phyloP scores from a whole-genome alignment of 371 early-diverging fungal genomes.

The Rhizomucor miehei region DNA sequence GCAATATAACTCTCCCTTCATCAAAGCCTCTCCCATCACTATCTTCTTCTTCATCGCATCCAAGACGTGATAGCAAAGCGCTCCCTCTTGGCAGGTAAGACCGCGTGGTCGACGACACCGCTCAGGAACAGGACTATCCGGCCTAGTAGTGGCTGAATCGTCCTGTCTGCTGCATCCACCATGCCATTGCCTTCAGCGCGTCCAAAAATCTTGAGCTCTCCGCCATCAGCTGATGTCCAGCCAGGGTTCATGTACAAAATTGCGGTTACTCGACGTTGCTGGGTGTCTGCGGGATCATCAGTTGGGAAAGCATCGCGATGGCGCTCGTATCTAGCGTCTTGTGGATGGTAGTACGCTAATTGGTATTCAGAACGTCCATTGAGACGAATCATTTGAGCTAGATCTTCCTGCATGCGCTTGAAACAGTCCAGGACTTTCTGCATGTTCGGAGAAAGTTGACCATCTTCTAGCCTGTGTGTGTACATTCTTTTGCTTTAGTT shows the following conservation, averaged over 20 bases:
- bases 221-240: slow-evolving; percentile 51
- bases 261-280: slow-evolving; percentile 63
- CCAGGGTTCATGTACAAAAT: slow-evolving; percentile 59
- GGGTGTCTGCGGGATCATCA: slow-evolving; percentile 47
- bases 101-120: slow-evolving; percentile 64
- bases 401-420: slow-evolving; percentile 46
- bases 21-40: neutral
- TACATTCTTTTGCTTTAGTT: no score
- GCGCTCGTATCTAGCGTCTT: slow-evolving; percentile 59
- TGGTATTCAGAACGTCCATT: slow-evolving; percentile 59
- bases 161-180: slow-evolving; percentile 41
- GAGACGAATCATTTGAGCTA: slow-evolving; percentile 45
- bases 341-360: slow-evolving; percentile 56
- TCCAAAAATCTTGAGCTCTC: slow-evolving; percentile 53
- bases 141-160: slow-evolving; percentile 47
- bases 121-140: slow-evolving; percentile 57
- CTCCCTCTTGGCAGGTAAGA: slow-evolving; percentile 48
- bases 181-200: slow-evolving; percentile 31
- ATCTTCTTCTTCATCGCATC: slow-evolving; percentile 41
- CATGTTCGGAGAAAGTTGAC: slow-evolving; percentile 16
- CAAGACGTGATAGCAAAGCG: slow-evolving; percentile 55
- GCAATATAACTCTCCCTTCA: neutral
- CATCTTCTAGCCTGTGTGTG: slow-evolving; percentile 20
- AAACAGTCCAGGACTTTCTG: slow-evolving; percentile 32
- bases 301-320: slow-evolving; percentile 66